Base-by-base conservation (phyloP, 805 yeast genomes). In the Cyberlindnera sargentensis region DNA sequence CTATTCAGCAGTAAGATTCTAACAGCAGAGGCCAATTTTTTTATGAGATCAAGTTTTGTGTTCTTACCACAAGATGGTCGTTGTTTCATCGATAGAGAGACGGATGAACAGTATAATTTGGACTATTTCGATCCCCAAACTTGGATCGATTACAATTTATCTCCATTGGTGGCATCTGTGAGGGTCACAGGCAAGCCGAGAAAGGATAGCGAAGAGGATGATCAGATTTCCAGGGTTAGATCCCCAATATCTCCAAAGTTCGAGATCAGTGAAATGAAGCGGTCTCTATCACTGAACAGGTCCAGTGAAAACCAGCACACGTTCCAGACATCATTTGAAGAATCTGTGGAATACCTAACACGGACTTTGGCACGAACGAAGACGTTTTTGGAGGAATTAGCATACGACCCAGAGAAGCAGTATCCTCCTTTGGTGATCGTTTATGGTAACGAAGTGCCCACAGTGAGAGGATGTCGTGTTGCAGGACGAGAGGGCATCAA, bases 391-490 rank as follows among this genome's bases (percentile, higher is more conserved):
- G 64, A 72, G 23, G 77, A 79, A 26, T 66, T 89, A 27, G 73
- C 74, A 28, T 80, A 69, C 50, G 72, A 75, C 29, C 70, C 73
- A 6, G 64, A 62, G 2, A 70, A 77, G 36, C 55, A 67, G 41
- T 86, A 87, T 55, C 97, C 97, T 4, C 96, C 96, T 0, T 57
- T 90, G 63, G 91, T 85, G 0, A 72, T 83, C 2, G 84, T 90
- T 0, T 87, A 84, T 58, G 95, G 96, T 8, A 78, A 85, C 56
- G 70, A 73, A 6, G 83, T 87, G 1, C 96, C 97, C 1, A 84
- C 95, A 0, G 90, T 87, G 4, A 72, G 93, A 41, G 95, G 91
- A 6, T 82, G 87, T 3, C 66, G 79, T 42, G 93, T 89, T 1
- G 60, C 68, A 30, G 76, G 81, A 5, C 58, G 58, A 8, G 74